Base-by-base conservation (phyloP, 805 yeast species). In the Zygotorulaspora danielsina region DNA sequence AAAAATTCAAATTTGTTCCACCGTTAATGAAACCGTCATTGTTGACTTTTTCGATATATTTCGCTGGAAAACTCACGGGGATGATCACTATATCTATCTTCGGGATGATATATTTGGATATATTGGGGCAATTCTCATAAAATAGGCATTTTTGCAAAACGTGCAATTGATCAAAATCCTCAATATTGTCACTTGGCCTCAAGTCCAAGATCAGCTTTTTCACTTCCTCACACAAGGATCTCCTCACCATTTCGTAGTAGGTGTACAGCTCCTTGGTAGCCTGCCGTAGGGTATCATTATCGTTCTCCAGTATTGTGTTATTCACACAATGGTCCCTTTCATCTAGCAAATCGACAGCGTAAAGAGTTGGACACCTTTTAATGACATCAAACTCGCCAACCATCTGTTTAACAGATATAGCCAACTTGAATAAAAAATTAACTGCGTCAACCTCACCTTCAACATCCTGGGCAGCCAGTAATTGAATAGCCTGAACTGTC, bases 341-440 rank as follows among this genome's bases (percentile, higher is more conserved):
- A 25, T 40, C 39, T 17, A 44, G 37, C 17, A 48, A 20, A 32
- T 50, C 52, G 5, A 49, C 42, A 20, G 43, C 39, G 31, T 50
- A 52, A 7, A 50, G 32, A 3, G 55, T 52, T 5, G 53, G 49
- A 27, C 57, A 52, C 19, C 42, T 38, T 29, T 39, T 40, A 19
- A 50, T 33, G 6, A 35, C 21, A 5, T 33, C 38, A 13, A 29
- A 32, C 13, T 36, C 39, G 6, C 39, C 41, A 24, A 31, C 34
- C 44, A 49, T 47, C 26, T 52, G 57, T 28, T 42, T 42, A 7
- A 40, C 26, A 8, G 49, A 45, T 5, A 49, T 26, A 20, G 44
- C 17, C 12, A 50, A 12, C 16, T 45, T 42, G 25, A 46, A 49
- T 21, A 52, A 27, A 32, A 39, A 45, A 16, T 47, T 45, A 5